Percentiles rank a stretch among this genome's conserved stretches.
These are phyloP conservation scores for Fraxinus anomala DNA, from an alignment of 257 asterid species.

Conservation along the genomic window DNA sequence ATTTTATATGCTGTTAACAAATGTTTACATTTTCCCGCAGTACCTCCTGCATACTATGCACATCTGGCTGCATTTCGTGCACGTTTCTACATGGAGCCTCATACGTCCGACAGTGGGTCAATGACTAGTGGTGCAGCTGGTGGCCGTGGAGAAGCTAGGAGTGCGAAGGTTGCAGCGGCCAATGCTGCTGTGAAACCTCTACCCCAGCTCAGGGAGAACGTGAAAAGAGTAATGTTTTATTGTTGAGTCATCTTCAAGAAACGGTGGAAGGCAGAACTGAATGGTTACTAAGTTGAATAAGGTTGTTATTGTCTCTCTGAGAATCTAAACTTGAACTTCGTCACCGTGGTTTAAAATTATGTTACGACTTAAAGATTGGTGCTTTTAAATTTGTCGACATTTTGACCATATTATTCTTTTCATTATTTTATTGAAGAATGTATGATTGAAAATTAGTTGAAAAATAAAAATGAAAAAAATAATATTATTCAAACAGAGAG, in stretches of 20 bases:
- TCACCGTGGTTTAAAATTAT: not conserved
- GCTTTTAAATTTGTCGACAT: not conserved
- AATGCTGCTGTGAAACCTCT: constrained; percentile 79
- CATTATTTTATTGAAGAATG: not conserved
- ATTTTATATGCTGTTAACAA: not conserved
- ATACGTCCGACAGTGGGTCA: constrained; percentile 82
- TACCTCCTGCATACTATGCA: constrained; percentile 95
- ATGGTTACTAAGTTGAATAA: not conserved
- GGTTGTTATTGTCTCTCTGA: not conserved
- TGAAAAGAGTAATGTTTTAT: constrained; percentile 89
- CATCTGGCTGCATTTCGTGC: constrained; percentile 98
- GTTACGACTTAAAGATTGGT: not conserved
- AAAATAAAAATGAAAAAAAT: too few relatives aligned
- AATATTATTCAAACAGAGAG: too few relatives aligned
- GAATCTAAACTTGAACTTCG: not conserved
- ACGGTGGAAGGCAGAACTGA: not conserved
- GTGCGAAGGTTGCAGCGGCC: constrained; percentile 51
- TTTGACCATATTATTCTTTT: not conserved
- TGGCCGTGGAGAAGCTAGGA: constrained; percentile 63
- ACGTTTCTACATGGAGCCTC: constrained; percentile 93
- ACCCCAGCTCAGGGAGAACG: constrained; percentile 88
- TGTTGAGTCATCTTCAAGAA: constrained; percentile 40
- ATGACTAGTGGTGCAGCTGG: constrained; percentile 58
- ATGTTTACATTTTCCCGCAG: constrained; percentile 32
- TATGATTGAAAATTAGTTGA: too few relatives aligned